These are phyloP conservation scores for Termitomyces sp. DNA, from an alignment of 768 basidiomycete genomes.

Conservation along the genomic window DNA sequence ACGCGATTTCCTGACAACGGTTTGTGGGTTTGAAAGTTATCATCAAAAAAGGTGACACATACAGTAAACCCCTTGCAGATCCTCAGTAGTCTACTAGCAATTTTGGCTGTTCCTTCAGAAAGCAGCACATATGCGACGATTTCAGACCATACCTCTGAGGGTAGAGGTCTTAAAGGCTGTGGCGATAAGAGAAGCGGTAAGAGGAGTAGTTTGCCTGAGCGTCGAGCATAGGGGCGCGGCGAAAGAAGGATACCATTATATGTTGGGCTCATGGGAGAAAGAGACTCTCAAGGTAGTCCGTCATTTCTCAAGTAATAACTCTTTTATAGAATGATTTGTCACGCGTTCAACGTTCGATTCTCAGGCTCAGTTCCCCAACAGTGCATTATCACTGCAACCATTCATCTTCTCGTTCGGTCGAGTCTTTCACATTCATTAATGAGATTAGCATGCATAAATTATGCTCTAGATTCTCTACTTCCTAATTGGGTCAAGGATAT, in stretches of 20 bases:
- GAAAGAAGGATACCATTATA: slow-evolving; percentile 44
- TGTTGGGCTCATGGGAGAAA: slow-evolving; percentile 24
- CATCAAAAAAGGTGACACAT: slow-evolving; percentile 6
- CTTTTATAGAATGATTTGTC: neutral
- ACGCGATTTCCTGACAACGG: slow-evolving; percentile 46
- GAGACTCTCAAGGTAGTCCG: neutral
- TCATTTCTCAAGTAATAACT: neutral
- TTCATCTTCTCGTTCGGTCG: neutral
- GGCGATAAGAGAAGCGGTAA: slow-evolving; percentile 61
- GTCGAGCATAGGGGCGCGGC: slow-evolving; percentile 61
- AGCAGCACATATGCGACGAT: slow-evolving; percentile 43
- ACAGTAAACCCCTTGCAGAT: slow-evolving; percentile 46
- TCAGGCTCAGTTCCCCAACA: too few species aligned
- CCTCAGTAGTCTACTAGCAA: slow-evolving; percentile 29
- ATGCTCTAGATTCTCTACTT: slow-evolving; percentile 1
- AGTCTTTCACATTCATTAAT: neutral
- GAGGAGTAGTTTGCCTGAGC: slow-evolving; percentile 55
- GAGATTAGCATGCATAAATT: neutral
- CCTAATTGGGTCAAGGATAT: slow-evolving; percentile 41
- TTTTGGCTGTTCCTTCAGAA: slow-evolving; percentile 15
- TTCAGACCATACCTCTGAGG: slow-evolving; percentile 65
- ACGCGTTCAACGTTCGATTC: neutral
- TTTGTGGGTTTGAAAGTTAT: neutral
- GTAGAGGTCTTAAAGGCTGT: slow-evolving; percentile 48
- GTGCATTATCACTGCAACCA: neutral